Conservation (phyloP, 768 basidiomycete species). For the Lyophyllum shimeji region DNA sequence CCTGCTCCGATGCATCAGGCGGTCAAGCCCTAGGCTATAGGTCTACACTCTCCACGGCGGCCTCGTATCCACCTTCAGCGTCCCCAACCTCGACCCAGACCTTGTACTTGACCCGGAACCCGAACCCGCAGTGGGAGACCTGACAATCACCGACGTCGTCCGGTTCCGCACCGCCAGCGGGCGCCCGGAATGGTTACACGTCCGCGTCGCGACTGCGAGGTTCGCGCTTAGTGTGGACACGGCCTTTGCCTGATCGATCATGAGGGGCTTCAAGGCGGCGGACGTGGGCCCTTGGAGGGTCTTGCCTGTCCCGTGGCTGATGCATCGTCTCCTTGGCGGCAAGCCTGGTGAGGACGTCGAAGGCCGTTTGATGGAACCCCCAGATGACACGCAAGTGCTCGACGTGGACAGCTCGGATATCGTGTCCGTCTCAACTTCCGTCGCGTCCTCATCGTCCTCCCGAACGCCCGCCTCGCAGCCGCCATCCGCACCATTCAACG, state of each 20-base stretch:
- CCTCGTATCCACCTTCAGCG: constrained; percentile 1
- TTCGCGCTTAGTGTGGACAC: not conserved
- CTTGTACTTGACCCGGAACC: not conserved
- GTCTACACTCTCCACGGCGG: constrained; percentile 17
- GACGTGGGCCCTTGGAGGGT: no score
- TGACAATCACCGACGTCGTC: constrained; percentile 10
- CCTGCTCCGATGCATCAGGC: not conserved
- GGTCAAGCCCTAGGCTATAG: constrained; percentile 3
- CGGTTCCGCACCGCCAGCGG: constrained; percentile 16
- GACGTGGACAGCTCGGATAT: constrained; percentile 19
- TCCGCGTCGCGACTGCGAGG: constrained; percentile 7
- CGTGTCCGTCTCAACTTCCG: constrained; percentile 12
- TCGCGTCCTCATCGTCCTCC: constrained; percentile 9
- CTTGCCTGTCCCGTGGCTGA: constrained; percentile 1
- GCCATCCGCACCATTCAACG: constrained; percentile 6
- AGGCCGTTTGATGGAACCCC: constrained; percentile 1
- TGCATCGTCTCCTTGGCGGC: constrained; percentile 7
- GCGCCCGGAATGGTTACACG: constrained; percentile 12
- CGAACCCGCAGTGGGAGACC: not conserved
- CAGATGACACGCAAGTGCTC: constrained; percentile 21
- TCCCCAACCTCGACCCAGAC: constrained; percentile 1
- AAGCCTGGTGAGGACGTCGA: not conserved
- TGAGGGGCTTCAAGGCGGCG: not conserved
- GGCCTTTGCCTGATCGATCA: constrained; percentile 5
- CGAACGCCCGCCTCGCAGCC: not conserved